phyloP scores from a whole-genome alignment of 768 basidiomycete species.

The Hygrophorus pudorinus region DNA sequence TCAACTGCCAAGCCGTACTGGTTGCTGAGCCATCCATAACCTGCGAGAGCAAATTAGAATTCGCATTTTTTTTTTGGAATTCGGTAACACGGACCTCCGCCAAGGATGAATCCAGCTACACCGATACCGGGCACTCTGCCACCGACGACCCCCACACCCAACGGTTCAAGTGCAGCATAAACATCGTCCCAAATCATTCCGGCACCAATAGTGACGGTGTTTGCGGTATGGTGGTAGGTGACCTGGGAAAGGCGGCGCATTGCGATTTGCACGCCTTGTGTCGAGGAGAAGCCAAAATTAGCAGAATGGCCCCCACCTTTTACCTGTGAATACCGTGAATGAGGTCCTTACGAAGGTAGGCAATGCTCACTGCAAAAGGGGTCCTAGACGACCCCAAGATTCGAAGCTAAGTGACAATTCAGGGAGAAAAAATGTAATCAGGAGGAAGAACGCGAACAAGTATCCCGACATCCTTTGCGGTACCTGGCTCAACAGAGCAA shows the following conservation, averaged over 20 bases:
- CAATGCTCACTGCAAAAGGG: conserved; percentile 39
- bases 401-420: conserved; percentile 27
- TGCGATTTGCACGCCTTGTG: too few relatives aligned
- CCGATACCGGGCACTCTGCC: conserved; percentile 52
- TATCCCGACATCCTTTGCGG: conserved; percentile 36
- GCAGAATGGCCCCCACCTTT: conserved; percentile 55
- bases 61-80: too few relatives aligned
- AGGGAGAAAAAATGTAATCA: not conserved
- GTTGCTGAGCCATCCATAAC: conserved; percentile 64
- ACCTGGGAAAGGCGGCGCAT: too few relatives aligned
- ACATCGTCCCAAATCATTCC: too few relatives aligned
- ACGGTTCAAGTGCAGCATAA: conserved; percentile 38
- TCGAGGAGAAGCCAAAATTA: too few relatives aligned
- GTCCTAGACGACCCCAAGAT: too few relatives aligned
- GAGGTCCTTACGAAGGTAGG: too few relatives aligned
- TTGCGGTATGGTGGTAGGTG: too few relatives aligned
- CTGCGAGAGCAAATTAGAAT: conserved; percentile 16
- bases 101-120: too few relatives aligned
- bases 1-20: too few relatives aligned
- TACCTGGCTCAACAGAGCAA: too few relatives aligned
- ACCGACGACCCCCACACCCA: conserved; percentile 45
- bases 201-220: too few relatives aligned
- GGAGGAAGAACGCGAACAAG: conserved; percentile 35
- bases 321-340: conserved; percentile 26
- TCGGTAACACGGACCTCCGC: conserved; percentile 32